phyloP scores from a whole-genome alignment of 2,329 filamentous ascomycete genomes.

The Alternaria brassicicola region DNA sequence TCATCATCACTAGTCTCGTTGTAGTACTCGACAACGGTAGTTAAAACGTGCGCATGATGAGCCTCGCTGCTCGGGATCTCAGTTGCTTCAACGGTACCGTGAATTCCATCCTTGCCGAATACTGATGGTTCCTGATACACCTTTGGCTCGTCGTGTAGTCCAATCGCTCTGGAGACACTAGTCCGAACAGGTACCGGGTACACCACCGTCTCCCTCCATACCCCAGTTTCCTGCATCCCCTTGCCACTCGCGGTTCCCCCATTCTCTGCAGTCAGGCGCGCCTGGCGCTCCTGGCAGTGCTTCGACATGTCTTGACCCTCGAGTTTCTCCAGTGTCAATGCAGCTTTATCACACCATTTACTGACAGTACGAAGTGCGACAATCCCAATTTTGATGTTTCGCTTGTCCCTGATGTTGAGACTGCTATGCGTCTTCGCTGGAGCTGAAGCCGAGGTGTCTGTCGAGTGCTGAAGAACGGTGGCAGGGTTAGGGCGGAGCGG shows the following conservation, averaged over 20 bases:
- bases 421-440: not conserved
- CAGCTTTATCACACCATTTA: constrained; percentile 11
- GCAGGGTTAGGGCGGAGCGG: not conserved
- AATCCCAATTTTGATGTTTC: not conserved
- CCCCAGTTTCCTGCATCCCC: not conserved
- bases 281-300: not conserved
- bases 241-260: not conserved
- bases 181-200: not conserved
- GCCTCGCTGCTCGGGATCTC: not conserved
- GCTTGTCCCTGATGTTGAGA: constrained; percentile 1
- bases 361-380: not conserved
- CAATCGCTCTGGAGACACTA: not conserved
- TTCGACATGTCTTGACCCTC: not conserved
- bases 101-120: not conserved
- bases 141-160: not conserved
- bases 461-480: not conserved
- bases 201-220: not conserved
- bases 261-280: not conserved
- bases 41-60: not conserved
- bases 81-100: too few species aligned
- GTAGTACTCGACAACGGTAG: not conserved
- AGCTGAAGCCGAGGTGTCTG: not conserved
- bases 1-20: not conserved
- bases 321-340: constrained; percentile 6
- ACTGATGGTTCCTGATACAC: not conserved